These are phyloP conservation scores for Camellia lanceoleosa DNA, from an alignment of 148 eudicot genomes.

Conservation along the genomic window DNA sequence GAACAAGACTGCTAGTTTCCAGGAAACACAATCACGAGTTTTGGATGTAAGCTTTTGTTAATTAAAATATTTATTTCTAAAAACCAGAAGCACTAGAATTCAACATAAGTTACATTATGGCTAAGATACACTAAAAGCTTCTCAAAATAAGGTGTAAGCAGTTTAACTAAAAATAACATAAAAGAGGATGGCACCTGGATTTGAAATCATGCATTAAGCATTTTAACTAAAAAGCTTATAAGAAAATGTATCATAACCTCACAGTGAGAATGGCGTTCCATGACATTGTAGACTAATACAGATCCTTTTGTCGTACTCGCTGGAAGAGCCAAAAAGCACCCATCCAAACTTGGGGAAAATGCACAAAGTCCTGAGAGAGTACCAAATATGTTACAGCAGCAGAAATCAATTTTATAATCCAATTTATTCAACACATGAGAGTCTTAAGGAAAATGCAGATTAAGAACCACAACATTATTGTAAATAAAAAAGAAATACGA, in stretches of 20 bases:
- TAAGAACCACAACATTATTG: background rate
- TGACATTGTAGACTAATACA: slow-evolving; percentile 72
- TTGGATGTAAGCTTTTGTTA: background rate
- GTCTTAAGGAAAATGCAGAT: background rate
- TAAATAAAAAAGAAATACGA: background rate
- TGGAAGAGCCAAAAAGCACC: slow-evolving; percentile 92
- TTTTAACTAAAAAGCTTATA: background rate
- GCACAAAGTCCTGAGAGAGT: slow-evolving; percentile 69
- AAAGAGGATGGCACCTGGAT: no score
- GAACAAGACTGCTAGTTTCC: background rate
- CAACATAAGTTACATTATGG: background rate
- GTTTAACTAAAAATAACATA: background rate
- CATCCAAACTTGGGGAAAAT: slow-evolving; percentile 72
- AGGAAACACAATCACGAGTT: background rate
- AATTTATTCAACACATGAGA: background rate
- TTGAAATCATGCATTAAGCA: background rate
- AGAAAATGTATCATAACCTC: slow-evolving; percentile 51
- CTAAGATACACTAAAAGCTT: background rate
- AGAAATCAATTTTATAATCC: background rate
- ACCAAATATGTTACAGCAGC: background rate
- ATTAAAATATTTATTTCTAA: background rate
- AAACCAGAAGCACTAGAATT: background rate
- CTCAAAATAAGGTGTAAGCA: background rate
- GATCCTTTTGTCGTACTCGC: slow-evolving; percentile 79
- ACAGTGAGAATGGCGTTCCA: slow-evolving; percentile 84